A percentile compares a stretch with the other conserved stretches of the same genome.
phyloP scores from a whole-genome alignment of 169 alveolate genomes.

The Hepatocystis sp. region DNA sequence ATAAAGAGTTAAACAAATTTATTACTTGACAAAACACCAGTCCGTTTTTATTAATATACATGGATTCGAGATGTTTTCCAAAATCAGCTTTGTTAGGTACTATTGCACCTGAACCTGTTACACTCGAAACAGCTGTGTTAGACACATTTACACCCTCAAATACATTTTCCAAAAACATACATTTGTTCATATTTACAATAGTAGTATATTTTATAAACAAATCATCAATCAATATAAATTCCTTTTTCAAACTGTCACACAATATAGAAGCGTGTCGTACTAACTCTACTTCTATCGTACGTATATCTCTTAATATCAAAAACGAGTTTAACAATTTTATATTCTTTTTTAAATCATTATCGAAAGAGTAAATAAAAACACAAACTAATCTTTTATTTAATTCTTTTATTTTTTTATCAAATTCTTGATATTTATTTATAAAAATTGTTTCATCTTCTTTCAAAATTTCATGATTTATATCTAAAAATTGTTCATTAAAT shows the following conservation, averaged over 20 bases:
- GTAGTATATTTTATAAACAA: constrained; percentile 54
- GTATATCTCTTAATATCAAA: constrained; percentile 45
- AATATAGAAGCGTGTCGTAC: constrained; percentile 47
- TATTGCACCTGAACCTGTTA: no score
- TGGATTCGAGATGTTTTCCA: constrained; percentile 3
- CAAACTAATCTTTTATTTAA: constrained; percentile 32
- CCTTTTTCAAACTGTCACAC: constrained; percentile 37
- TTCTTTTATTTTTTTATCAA: constrained; percentile 49
- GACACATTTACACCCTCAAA: no score
- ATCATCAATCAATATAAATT: constrained; percentile 52
- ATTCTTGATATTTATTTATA: constrained; percentile 73
- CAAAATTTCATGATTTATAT: constrained; percentile 77
- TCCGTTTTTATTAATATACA: constrained; percentile 41
- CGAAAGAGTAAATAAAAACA: constrained; percentile 45
- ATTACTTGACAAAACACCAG: constrained; percentile 60
- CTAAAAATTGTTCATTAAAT: constrained; percentile 54
- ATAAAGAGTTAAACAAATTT: constrained; percentile 41
- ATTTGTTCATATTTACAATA: constrained; percentile 33
- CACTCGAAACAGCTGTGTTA: no score
- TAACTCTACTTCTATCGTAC: constrained; percentile 37
- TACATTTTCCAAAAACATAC: constrained; percentile 16
- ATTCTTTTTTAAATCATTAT: constrained; percentile 38
- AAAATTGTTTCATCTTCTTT: constrained; percentile 77
- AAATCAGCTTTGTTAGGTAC: constrained; percentile 1
- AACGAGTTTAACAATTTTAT: constrained; percentile 46